Evolutionary conservation across 2,329 filamentous ascomycete genomes (phyloP).

Genomic region (Monilinia fructigena): DNA sequence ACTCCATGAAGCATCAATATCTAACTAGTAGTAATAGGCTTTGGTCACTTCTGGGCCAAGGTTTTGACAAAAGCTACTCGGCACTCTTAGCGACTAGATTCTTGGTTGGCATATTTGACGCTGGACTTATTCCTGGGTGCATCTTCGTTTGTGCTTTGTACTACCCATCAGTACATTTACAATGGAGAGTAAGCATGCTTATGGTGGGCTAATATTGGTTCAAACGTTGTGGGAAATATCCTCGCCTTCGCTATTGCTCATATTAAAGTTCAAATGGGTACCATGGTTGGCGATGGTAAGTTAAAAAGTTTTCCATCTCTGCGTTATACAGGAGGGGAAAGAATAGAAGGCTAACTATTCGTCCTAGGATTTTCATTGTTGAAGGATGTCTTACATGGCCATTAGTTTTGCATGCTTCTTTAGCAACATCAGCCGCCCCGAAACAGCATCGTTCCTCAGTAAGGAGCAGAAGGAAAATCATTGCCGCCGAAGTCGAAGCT

Average conservation of each 20-base stretch:
- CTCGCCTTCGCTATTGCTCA: constrained; percentile 28
- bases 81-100: constrained; percentile 67
- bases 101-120: constrained; percentile 48
- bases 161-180: constrained; percentile 50
- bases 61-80: constrained; percentile 57
- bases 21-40: constrained; percentile 25
- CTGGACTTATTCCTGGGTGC: constrained; percentile 48
- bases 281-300: constrained; percentile 63
- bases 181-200: constrained; percentile 48
- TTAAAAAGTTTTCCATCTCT: constrained; percentile 28
- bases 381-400: constrained; percentile 44
- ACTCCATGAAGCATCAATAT: background rate
- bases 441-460: constrained; percentile 31
- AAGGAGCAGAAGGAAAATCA: too few relatives aligned
- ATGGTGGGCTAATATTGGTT: constrained; percentile 44
- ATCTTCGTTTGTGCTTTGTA: constrained; percentile 50
- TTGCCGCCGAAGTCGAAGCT: constrained; percentile 31
- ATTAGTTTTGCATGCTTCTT: constrained; percentile 47
- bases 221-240: constrained; percentile 34
- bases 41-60: constrained; percentile 35
- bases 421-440: constrained; percentile 24
- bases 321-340: too few relatives aligned
- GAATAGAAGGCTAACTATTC: too few relatives aligned
- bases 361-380: too few relatives aligned
- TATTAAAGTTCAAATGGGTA: constrained; percentile 64